Conservation (phyloP, 768 basidiomycete genomes). For the Paxillus rubicundulus region DNA sequence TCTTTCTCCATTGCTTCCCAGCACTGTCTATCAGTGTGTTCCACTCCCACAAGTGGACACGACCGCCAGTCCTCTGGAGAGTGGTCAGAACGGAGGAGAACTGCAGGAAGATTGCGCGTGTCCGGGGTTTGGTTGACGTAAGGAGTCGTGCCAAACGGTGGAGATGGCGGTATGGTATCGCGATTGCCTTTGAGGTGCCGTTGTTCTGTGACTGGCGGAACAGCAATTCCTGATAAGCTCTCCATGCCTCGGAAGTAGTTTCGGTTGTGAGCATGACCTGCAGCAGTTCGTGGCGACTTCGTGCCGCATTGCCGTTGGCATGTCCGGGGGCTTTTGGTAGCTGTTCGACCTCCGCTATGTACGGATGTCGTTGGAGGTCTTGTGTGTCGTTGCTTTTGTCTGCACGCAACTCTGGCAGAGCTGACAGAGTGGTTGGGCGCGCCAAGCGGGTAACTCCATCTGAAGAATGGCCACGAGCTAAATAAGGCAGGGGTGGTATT, state of each 20-base stretch:
- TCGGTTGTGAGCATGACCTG: slow-evolving; percentile 34
- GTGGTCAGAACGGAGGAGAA: slow-evolving; percentile 65
- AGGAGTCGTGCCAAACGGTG: slow-evolving; percentile 63
- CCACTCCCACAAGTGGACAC: slow-evolving; percentile 66
- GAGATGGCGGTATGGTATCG: slow-evolving; percentile 43
- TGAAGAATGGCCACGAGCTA: not conserved
- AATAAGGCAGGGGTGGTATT: not conserved
- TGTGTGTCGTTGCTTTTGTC: slow-evolving; percentile 6
- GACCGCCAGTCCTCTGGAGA: slow-evolving; percentile 54
- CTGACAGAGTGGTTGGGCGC: not conserved
- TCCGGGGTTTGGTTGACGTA: slow-evolving; percentile 51
- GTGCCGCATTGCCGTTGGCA: slow-evolving; percentile 18
- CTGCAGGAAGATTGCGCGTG: slow-evolving; percentile 58
- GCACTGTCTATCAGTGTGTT: slow-evolving; percentile 69
- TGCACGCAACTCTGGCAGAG: not conserved
- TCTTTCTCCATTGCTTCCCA: slow-evolving; percentile 63
- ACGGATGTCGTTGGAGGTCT: slow-evolving; percentile 1
- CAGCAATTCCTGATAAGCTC: slow-evolving; percentile 40
- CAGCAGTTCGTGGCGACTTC: slow-evolving; percentile 23
- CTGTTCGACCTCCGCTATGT: not conserved
- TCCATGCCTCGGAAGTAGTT: slow-evolving; percentile 39
- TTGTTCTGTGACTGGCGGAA: slow-evolving; percentile 8
- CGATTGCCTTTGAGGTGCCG: not conserved
- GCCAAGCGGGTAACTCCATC: not conserved
- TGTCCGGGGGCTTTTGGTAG: not conserved